Base-by-base conservation (phyloP, 139 green algal species). In the Tetradesmus obliquus region DNA sequence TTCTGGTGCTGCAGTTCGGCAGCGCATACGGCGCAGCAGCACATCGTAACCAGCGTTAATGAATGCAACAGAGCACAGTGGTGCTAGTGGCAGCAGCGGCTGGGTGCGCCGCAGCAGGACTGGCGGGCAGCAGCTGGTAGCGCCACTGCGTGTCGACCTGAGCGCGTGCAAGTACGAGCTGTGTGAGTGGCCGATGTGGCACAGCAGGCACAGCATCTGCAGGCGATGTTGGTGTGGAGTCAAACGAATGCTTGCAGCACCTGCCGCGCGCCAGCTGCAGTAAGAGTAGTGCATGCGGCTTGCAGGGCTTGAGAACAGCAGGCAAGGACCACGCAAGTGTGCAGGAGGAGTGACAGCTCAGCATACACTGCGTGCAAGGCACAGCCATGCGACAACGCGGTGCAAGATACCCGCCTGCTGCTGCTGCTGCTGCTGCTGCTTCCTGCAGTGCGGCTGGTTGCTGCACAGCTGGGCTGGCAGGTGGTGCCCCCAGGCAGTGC, bases 151-250 rank as follows among this genome's bases (percentile, higher is more conserved):
- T 66, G 93, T 98, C 22, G 94, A 97, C 93, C 93, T 98, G 0
- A 91, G 91, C 24, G 91, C 84, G 72, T 98, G 96, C 95, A 98
- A 98, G 71, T 98, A 98, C 93, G 94, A 97, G 91, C 87, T 98
- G 17, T 94, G 95, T 97, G 60, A 97, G 96, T 95, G 32, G 1
- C 55, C 15, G 24, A 84, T 24, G 74, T n/a, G 24, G 24, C 54
- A 71, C 69, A 76, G 53, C 69, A 45, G 32, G 32, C 32, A 9
- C 9, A 69, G 45, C 12, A 55, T 80, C 8, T 89, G n/a, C 58
- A 9, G 8, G 60, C 19, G 7, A 10, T 71, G n/a, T 15, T 19
- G 19, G 19, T 71, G 60, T 15, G 8, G 60, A 45, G 32, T 45
- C 32, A 45, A 45, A 45, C 32, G 0, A 45, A 45, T 45, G 32